These are phyloP conservation scores for Extremus antarcticus DNA, from an alignment of 495 filamentous ascomycete species.

Conservation along the genomic window DNA sequence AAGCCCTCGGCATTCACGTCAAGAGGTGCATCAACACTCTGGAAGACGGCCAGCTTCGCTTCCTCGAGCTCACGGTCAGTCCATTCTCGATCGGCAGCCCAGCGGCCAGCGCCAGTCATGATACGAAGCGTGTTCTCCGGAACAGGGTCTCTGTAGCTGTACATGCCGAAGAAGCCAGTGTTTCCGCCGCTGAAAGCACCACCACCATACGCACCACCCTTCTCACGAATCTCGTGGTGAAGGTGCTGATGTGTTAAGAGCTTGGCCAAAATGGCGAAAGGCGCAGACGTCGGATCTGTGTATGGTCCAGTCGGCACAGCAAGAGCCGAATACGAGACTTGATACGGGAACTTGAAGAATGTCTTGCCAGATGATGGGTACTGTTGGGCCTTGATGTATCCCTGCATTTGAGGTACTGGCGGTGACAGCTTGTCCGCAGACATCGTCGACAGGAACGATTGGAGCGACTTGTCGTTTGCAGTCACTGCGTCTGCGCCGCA, in stretches of 20 bases:
- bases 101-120: slow-evolving; percentile 71
- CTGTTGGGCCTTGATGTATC: background rate
- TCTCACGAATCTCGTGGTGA: slow-evolving; percentile 95
- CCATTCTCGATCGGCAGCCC: slow-evolving; percentile 78
- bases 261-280: slow-evolving; percentile 78
- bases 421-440: slow-evolving; percentile 36
- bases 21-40: slow-evolving; percentile 84
- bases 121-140: slow-evolving; percentile 77
- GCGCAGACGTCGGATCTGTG: slow-evolving; percentile 57
- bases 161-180: slow-evolving; percentile 83
- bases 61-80: slow-evolving; percentile 81
- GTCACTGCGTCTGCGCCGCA: slow-evolving; percentile 61
- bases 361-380: slow-evolving; percentile 46
- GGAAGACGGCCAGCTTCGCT: slow-evolving; percentile 90
- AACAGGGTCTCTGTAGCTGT: slow-evolving; percentile 95
- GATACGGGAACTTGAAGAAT: slow-evolving; percentile 91
- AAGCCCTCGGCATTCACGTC: slow-evolving; percentile 84
- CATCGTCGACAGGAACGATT: slow-evolving; percentile 56
- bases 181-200: slow-evolving; percentile 71
- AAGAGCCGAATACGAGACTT: slow-evolving; percentile 84
- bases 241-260: slow-evolving; percentile 95
- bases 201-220: slow-evolving; percentile 92
- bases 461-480: slow-evolving; percentile 61
- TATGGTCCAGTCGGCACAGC: slow-evolving; percentile 80
- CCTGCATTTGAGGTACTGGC: background rate